Evolutionary conservation across 78 protist species (phyloP).

Genomic region (Anaeramoeba ignava): DNA sequence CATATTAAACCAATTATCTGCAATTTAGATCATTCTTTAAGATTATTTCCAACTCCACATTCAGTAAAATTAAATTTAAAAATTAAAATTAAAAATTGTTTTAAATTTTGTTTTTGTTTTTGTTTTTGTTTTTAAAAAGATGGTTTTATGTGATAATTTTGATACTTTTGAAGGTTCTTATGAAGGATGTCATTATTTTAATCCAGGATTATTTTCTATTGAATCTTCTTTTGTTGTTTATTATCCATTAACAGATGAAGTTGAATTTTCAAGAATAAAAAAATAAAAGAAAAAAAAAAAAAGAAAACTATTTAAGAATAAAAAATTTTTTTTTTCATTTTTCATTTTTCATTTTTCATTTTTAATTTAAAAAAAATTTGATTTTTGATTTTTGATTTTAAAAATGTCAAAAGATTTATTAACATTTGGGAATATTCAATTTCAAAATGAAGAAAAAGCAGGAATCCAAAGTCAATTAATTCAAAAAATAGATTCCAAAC

Average conservation of each 20-base stretch:
- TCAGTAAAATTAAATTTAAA: background rate
- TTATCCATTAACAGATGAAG: background rate
- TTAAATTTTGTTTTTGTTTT: background rate
- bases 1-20: background rate
- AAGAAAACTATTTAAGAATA: too few relatives aligned
- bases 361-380: too few relatives aligned
- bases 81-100: background rate
- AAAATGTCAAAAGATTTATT: too few relatives aligned
- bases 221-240: background rate
- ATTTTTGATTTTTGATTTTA: too few relatives aligned
- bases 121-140: background rate
- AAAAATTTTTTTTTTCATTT: too few relatives aligned
- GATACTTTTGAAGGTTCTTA: background rate
- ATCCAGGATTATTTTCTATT: background rate
- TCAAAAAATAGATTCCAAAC: background rate
- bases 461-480: background rate
- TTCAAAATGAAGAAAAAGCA: background rate
- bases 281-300: background rate
- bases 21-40: background rate
- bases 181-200: background rate
- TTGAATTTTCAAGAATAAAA: conserved; percentile 1
- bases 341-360: too few relatives aligned
- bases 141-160: background rate
- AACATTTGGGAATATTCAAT: background rate
- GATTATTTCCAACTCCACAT: background rate